Conservation (phyloP, 2,329 filamentous ascomycete genomes). For the Gliomastix tumulicola region DNA sequence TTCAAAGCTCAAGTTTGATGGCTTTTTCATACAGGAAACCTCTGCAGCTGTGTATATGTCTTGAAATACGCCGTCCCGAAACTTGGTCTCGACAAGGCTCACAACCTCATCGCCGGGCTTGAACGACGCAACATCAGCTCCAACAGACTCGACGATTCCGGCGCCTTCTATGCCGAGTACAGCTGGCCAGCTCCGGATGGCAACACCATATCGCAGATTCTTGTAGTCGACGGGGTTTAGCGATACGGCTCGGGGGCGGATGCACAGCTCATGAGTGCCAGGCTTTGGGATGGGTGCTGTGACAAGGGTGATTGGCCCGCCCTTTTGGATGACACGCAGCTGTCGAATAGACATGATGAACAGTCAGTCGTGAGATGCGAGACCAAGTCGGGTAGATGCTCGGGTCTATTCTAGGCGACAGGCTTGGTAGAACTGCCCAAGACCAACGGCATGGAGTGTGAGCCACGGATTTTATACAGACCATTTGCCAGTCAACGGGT, state of each 20-base stretch:
- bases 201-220: background rate
- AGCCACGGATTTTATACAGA: no score
- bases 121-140: conserved; percentile 9
- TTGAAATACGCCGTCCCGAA: background rate
- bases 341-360: background rate
- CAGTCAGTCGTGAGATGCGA: no score
- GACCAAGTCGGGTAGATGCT: no score
- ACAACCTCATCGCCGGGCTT: conserved; percentile 32
- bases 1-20: background rate
- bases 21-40: background rate
- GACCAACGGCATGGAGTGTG: no score
- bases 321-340: background rate
- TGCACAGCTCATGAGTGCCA: background rate
- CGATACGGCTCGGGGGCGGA: background rate
- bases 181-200: background rate
- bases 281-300: background rate
- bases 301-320: background rate
- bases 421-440: no score
- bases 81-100: background rate
- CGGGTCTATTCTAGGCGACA: no score
- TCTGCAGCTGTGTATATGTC: background rate
- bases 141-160: conserved; percentile 12
- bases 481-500: no score
- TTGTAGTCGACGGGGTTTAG: background rate
- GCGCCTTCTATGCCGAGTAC: conserved; percentile 3